These are phyloP conservation scores for Omphalotus guepiniiformis DNA, from an alignment of 768 basidiomycete genomes.

Conservation along the genomic window DNA sequence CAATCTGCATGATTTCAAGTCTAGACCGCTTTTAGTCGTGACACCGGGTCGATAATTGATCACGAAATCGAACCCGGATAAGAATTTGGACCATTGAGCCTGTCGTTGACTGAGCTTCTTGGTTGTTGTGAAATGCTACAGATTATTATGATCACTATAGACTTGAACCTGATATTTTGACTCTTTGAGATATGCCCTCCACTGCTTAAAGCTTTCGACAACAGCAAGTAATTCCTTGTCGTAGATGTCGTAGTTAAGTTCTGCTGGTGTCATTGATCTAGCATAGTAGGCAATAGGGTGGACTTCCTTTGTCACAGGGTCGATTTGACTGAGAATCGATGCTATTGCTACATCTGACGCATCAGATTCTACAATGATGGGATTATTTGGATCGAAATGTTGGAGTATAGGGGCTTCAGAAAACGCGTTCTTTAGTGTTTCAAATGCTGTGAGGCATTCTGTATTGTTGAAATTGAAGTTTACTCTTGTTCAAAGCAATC, in stretches of 20 bases:
- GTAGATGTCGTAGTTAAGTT: conserved; percentile 29
- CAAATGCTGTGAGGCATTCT: conserved; percentile 7
- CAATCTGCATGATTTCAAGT: too few species aligned
- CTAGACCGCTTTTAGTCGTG: too few species aligned
- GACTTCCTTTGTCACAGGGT: conserved; percentile 6
- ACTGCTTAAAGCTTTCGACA: conserved; percentile 15
- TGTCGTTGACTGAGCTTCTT: too few species aligned
- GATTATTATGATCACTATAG: too few species aligned
- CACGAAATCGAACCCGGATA: too few species aligned
- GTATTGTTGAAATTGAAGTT: background rate
- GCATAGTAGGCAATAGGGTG: conserved; percentile 23
- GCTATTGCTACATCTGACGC: conserved; percentile 16
- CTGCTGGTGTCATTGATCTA: conserved; percentile 12
- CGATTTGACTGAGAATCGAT: conserved; percentile 7
- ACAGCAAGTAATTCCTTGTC: conserved; percentile 35
- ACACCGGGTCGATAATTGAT: too few species aligned
- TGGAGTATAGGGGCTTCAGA: conserved; percentile 11
- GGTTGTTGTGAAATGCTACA: too few species aligned
- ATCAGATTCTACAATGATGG: conserved; percentile 12
- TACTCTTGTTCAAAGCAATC: background rate
- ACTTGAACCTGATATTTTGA: too few species aligned
- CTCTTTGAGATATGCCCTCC: too few species aligned
- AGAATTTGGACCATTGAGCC: too few species aligned
- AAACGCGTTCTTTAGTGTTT: conserved; percentile 14
- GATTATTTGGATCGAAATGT: conserved; percentile 7